These are phyloP conservation scores for Monsonia emarginata DNA, from an alignment of 441 rosid genomes.

Conservation along the genomic window DNA sequence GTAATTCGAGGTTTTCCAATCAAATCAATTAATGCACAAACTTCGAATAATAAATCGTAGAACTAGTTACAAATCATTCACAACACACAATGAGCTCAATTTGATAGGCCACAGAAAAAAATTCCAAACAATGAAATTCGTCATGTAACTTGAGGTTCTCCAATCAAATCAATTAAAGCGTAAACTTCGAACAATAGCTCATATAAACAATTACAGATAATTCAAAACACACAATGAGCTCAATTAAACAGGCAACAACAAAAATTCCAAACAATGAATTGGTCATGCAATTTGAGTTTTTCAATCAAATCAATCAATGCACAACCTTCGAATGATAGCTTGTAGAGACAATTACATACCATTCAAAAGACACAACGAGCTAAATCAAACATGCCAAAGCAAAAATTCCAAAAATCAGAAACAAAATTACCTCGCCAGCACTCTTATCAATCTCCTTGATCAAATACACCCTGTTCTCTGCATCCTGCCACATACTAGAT, in stretches of 20 bases:
- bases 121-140: too few species aligned
- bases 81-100: neutral
- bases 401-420: too few species aligned
- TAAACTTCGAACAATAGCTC: neutral
- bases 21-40: neutral
- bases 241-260: neutral
- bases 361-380: neutral
- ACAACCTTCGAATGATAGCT: neutral
- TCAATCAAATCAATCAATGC: neutral
- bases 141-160: neutral
- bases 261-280: neutral
- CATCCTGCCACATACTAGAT: conserved; percentile 70
- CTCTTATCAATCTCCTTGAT: conserved; percentile 55
- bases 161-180: neutral
- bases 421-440: conserved; percentile 44
- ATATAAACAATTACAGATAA: neutral
- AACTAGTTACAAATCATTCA: neutral
- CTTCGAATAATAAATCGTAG: neutral
- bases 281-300: neutral
- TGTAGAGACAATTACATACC: neutral
- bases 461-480: conserved; percentile 59
- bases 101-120: neutral
- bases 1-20: neutral
- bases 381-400: too few species aligned
- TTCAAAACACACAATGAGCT: neutral